phyloP scores from a whole-genome alignment of 176 grass and related monocot species.

The Neostapfia colusana region DNA sequence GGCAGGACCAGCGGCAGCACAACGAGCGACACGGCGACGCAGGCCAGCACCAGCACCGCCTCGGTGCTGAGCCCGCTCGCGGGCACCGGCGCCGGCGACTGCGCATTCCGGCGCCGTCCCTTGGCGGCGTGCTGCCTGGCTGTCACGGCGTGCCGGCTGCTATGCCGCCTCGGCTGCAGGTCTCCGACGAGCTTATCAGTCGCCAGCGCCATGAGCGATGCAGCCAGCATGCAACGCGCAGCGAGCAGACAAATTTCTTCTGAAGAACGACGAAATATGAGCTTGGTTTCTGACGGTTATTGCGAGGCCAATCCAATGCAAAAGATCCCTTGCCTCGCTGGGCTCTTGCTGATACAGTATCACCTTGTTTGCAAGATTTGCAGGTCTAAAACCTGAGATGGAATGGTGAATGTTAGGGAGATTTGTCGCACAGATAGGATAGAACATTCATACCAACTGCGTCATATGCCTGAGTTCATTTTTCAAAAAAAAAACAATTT shows the following conservation, averaged over 20 bases:
- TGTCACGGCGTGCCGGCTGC: not conserved
- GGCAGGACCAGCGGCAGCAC: slow-evolving; percentile 70
- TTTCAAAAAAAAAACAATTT: not conserved
- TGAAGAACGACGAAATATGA: not conserved
- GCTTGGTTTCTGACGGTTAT: not conserved
- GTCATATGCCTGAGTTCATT: not conserved
- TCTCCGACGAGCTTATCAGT: not conserved
- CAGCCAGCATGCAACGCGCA: slow-evolving; percentile 26
- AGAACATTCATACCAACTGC: not conserved
- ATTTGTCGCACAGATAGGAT: not conserved
- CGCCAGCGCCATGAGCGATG: not conserved
- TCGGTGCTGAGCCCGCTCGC: slow-evolving; percentile 39
- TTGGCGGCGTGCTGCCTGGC: not conserved
- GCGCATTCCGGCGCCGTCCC: not conserved
- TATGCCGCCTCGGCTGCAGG: not conserved
- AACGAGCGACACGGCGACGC: slow-evolving; percentile 54
- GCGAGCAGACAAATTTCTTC: not conserved
- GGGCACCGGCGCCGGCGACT: not conserved
- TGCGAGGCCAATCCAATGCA: not conserved
- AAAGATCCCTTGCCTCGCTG: not conserved
- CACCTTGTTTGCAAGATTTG: not conserved
- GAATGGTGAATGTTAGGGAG: not conserved
- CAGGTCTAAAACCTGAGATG: not conserved
- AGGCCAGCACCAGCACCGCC: slow-evolving; percentile 43
- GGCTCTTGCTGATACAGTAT: not conserved